These are phyloP conservation scores for Leccinum sublutescens DNA, from an alignment of 768 basidiomycete species.

Conservation along the genomic window DNA sequence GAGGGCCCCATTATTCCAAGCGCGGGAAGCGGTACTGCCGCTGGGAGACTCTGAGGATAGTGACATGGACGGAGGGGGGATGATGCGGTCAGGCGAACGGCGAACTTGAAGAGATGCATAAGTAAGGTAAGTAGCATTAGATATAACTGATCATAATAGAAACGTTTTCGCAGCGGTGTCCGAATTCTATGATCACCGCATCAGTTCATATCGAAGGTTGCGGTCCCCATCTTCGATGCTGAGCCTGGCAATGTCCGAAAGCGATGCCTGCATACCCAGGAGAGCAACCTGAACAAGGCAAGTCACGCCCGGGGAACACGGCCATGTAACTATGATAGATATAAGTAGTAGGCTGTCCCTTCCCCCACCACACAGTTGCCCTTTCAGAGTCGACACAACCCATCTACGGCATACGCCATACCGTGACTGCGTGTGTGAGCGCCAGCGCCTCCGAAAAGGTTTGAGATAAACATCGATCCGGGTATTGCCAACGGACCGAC, in stretches of 20 bases:
- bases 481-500: background rate
- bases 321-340: background rate
- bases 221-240: background rate
- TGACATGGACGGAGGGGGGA: background rate
- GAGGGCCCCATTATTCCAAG: background rate
- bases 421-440: background rate
- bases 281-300: background rate
- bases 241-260: background rate
- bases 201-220: background rate
- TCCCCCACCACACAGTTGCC: background rate
- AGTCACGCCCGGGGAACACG: background rate
- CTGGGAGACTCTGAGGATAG: background rate
- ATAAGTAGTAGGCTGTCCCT: background rate
- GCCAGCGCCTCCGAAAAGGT: background rate
- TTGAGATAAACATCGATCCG: background rate
- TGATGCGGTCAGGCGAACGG: background rate
- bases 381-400: background rate
- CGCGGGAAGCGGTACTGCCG: background rate
- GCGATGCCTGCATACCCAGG: background rate
- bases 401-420: background rate
- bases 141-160: background rate
- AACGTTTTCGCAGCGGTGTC: background rate
- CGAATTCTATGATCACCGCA: background rate
- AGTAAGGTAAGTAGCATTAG: background rate
- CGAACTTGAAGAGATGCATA: background rate